Conservation (phyloP, 768 basidiomycete genomes). For the Collybia sp. region DNA sequence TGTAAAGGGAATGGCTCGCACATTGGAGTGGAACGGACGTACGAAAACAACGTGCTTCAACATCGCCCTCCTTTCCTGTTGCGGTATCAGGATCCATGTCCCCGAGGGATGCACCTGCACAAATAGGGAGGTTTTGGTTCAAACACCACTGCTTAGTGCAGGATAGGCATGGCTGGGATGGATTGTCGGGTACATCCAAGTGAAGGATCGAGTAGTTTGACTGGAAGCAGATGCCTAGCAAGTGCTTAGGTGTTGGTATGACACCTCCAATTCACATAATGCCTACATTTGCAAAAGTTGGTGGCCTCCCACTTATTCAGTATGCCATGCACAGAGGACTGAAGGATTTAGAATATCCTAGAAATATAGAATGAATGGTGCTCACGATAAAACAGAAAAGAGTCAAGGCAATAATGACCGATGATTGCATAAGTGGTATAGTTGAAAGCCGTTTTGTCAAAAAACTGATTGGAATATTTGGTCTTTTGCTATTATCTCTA, state of each 20-base stretch:
- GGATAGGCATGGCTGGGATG: conserved; percentile 85
- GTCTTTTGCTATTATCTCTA: not conserved
- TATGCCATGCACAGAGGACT: conserved; percentile 32
- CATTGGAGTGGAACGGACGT: conserved; percentile 25
- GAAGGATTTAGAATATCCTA: not conserved
- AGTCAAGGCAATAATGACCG: not conserved
- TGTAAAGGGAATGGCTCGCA: not conserved
- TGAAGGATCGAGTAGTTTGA: conserved; percentile 84
- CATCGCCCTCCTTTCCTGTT: conserved; percentile 93
- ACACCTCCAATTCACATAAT: not conserved
- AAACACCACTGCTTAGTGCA: conserved; percentile 96
- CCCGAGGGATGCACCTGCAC: conserved; percentile 74
- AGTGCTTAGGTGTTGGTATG: conserved; percentile 6
- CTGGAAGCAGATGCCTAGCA: conserved; percentile 84
- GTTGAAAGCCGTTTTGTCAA: not conserved
- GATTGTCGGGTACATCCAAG: conserved; percentile 75
- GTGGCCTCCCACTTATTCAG: conserved; percentile 85
- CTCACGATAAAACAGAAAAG: not conserved
- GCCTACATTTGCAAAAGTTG: conserved; percentile 83
- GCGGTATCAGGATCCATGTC: conserved; percentile 90
- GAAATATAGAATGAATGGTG: not conserved
- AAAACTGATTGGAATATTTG: not conserved
- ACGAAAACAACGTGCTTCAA: conserved; percentile 96
- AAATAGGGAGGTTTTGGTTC: conserved; percentile 85
- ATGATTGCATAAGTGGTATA: not conserved